Evolutionary conservation across 2,329 filamentous ascomycete species (phyloP), one percentile per base, ranked within the genome.

Genomic region (Metarhizium robertsii): DNA sequence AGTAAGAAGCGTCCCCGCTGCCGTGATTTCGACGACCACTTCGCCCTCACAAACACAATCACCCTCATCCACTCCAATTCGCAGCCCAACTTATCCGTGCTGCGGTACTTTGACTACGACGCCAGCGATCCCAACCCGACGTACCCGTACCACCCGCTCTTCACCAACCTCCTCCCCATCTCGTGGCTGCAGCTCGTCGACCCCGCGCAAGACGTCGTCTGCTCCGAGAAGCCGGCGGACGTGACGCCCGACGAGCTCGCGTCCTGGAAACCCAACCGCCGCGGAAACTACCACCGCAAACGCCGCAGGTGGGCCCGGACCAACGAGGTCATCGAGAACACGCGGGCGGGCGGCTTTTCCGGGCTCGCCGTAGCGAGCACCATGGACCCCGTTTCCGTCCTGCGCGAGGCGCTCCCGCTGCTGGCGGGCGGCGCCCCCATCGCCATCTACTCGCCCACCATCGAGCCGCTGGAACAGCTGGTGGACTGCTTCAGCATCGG

Each of bases 121-220:
- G 75, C 79, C 61, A 80, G 81, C 57, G 83, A 83, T 59, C 83
- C 85, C 47, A 79, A 79, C 60, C 80, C 71, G 11, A 77, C 64
- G 49, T 69, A 77, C 54, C 76, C 80, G 14, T 76, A 83, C 29
- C 94, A 97, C 67, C 92, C 94, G 0, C 82, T 99, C 11, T 81
- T 87, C 69, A 86, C 81, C 16, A 86, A 94, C 67, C 82, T 99
- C 53, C 86, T 92, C 64, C 83, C 87, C 5, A 76, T 97, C 34
- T 92, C 90, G 32, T 99, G 92, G 92, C 81, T 99, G 2, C 92
- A 97, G 71, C 82, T 99, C 5, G 74, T 96, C 16, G 79, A 87
- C 29, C 94, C 94, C 0, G 73, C 81, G 40, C 75, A 83, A 34
- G 94, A 97, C 69, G 79, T 81, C 1, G 83, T 87, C 4, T 96